A percentile compares a stretch with the other conserved stretches of the same genome.
phyloP scores from a whole-genome alignment of 495 filamentous ascomycete genomes.

The Collariella sp. region DNA sequence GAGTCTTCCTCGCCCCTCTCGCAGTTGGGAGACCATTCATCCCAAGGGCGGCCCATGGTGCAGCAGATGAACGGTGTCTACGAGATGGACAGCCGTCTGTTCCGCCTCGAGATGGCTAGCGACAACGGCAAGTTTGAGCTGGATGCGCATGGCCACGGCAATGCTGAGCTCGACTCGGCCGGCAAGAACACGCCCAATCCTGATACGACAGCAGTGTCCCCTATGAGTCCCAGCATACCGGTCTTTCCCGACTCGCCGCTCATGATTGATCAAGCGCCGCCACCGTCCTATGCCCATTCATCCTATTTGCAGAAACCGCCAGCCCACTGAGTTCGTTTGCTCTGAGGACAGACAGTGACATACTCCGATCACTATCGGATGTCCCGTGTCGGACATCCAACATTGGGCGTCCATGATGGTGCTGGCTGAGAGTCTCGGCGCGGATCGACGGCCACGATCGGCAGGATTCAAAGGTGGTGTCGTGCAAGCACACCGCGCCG shows the following conservation, averaged over 20 bases:
- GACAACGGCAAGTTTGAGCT: slow-evolving; percentile 19
- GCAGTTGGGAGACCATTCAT: not conserved
- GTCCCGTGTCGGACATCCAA: no score
- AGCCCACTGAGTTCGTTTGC: no score
- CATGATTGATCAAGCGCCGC: not conserved
- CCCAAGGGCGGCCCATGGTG: not conserved
- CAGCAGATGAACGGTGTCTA: slow-evolving; percentile 4
- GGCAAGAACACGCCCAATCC: not conserved
- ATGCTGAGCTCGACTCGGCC: slow-evolving; percentile 7
- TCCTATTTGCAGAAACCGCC: no score
- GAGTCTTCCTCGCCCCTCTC: not conserved
- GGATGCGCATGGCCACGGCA: slow-evolving; percentile 12
- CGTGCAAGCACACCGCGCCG: no score
- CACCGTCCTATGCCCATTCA: no score
- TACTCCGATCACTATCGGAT: no score
- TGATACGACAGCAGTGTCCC: not conserved
- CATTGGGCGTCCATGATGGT: not conserved
- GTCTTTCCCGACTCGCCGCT: no score
- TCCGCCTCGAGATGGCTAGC: slow-evolving; percentile 18
- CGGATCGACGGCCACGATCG: no score
- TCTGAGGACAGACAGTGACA: no score
- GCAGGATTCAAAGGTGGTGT: no score
- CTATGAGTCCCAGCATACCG: not conserved
- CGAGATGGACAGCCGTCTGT: slow-evolving; percentile 21
- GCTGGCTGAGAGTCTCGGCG: not conserved